Evolutionary conservation across 345 rosid species (phyloP).

Genomic region (Toxicodendron radicans): DNA sequence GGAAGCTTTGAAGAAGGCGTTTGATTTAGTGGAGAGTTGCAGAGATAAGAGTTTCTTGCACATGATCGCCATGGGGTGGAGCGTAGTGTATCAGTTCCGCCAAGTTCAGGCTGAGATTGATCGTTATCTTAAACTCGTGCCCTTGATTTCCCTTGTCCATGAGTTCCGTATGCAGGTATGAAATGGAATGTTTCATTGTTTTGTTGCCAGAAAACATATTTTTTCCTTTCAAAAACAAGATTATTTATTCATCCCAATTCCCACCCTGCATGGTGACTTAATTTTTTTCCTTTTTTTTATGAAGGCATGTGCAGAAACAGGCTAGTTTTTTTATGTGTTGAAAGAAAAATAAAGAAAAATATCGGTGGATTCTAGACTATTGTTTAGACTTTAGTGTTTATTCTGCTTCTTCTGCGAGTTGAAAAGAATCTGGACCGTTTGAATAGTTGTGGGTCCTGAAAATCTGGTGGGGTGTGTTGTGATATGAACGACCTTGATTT

Average conservation of each 20-base stretch:
- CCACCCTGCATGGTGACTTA: too few species aligned
- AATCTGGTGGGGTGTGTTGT: neutral
- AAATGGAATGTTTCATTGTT: neutral
- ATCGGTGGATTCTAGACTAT: neutral
- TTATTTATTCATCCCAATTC: too few species aligned
- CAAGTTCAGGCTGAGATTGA: conserved; percentile 42
- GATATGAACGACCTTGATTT: neutral
- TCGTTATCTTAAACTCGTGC: conserved; percentile 31
- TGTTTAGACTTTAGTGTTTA: neutral
- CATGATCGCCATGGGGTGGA: conserved; percentile 50
- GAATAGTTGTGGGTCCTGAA: neutral
- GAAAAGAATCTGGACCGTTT: neutral
- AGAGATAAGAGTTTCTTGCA: conserved; percentile 35
- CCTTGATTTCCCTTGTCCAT: conserved; percentile 41
- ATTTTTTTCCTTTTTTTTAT: too few species aligned
- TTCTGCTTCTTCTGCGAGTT: neutral
- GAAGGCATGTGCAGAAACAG: neutral
- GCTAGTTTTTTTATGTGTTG: too few species aligned
- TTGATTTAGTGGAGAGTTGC: conserved; percentile 37
- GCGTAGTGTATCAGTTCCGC: conserved; percentile 37
- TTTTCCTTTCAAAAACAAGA: neutral
- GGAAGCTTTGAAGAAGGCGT: conserved; percentile 34
- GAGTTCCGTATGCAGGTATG: conserved; percentile 39
- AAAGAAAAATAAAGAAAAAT: too few species aligned
- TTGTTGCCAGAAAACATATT: neutral